Base-by-base conservation (phyloP, 768 basidiomycete genomes). In the Pholiota microspora region DNA sequence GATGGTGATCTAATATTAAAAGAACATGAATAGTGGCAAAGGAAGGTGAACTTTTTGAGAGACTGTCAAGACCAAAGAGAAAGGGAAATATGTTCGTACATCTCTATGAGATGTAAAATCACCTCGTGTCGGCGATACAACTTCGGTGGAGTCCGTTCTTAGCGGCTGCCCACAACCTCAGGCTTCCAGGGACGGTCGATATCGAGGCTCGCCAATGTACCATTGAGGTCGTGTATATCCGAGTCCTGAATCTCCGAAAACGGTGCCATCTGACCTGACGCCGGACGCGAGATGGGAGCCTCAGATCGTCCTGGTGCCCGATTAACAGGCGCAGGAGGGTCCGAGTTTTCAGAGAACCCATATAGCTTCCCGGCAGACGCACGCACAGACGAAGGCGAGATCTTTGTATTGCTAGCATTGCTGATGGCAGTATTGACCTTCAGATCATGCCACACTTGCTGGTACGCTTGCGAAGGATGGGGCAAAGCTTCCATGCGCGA, bases 121-220 rank as follows among this genome's bases (percentile, higher is more conserved):
- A 45, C 29, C 24, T 21, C 16, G 15, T 35, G 54, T 9, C 48
- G 38, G 18, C 7, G 32, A 13, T 9, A 42, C 40, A 2, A 32
- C 13, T 16, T 45, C 10, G 52, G n/a, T 46, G n/a, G 44, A 62
- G 18, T 54, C 49, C 25, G 25, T 27, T 18, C 24, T 16, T 23
- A 46, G 53, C 62, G 58, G 32, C 56, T 61, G 10, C 53, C 55
- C 28, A 57, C 48, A 23, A 51, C 52, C 29, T 69, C 66, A 15
- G 63, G 51, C 15, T 31, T 31, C 29, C 69, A 69, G 12, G 68
- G 62, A 6, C 69, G 67, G 62, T 85, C 86, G 53, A 92, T 71
- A 59, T 89, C 79, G 13, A 92, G 79, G 66, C 84, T 89, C 29
- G 89, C 87, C 34, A 92, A 75, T 25, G 85, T 89, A 18, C 86